Evolutionary conservation across 1,284 basidiomycete genomes (phyloP).

Genomic region (Ceraceosorus bombacis): DNA sequence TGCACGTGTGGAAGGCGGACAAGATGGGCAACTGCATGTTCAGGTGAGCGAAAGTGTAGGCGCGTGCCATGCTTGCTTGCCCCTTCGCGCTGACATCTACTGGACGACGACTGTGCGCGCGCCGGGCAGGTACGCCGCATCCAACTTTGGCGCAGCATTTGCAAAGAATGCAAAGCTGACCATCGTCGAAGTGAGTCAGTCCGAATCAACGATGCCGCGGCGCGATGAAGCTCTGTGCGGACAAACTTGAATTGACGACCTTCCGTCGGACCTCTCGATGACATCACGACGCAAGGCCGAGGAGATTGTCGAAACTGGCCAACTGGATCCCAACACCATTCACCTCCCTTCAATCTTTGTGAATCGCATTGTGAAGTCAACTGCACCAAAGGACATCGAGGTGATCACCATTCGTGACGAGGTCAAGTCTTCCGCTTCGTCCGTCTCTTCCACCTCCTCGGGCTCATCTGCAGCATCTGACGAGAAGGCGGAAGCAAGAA

Average conservation of each 20-base stretch:
- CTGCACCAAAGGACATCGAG: constrained; percentile 36
- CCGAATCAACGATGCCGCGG: too few species aligned
- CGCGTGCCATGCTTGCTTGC: background rate
- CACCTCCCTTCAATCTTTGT: constrained; percentile 44
- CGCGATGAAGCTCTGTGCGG: too few species aligned
- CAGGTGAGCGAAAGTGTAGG: constrained; percentile 39
- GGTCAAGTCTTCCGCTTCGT: constrained; percentile 16
- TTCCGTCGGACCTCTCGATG: too few species aligned
- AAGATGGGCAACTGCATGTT: constrained; percentile 56
- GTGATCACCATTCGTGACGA: constrained; percentile 28
- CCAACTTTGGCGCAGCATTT: constrained; percentile 42
- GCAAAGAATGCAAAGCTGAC: constrained; percentile 43
- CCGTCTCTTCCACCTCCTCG: background rate
- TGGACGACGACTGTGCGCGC: background rate
- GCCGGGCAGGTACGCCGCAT: constrained; percentile 24
- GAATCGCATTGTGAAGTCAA: constrained; percentile 33
- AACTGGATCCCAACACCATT: constrained; percentile 33
- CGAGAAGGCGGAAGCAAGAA: constrained; percentile 25
- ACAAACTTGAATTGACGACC: too few species aligned
- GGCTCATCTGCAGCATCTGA: constrained; percentile 1
- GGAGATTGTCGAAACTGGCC: constrained; percentile 38
- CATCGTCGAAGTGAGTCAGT: constrained; percentile 27
- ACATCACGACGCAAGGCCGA: constrained; percentile 19
- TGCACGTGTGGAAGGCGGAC: constrained; percentile 92
- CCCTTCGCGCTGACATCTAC: background rate